phyloP scores from a whole-genome alignment of 345 rosid genomes.

The Eucalyptus marginata region DNA sequence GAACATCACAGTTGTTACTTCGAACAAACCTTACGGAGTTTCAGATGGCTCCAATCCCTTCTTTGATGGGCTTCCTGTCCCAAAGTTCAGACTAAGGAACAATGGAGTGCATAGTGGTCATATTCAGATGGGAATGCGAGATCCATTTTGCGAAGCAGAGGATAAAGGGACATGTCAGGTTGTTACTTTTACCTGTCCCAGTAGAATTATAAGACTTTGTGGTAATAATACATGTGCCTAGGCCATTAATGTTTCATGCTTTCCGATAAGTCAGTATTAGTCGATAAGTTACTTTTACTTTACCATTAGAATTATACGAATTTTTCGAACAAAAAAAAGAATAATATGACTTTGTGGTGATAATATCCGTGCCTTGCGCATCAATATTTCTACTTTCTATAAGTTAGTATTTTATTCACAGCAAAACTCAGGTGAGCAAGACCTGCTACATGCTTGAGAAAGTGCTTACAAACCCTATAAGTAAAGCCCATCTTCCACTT shows the following conservation, averaged over 20 bases:
- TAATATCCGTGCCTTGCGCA: background rate
- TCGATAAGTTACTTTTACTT: background rate
- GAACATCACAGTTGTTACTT: slow-evolving; percentile 77
- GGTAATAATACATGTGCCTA: background rate
- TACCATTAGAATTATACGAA: background rate
- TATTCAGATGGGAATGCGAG: slow-evolving; percentile 58
- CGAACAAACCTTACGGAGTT: slow-evolving; percentile 64
- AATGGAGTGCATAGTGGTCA: slow-evolving; percentile 87
- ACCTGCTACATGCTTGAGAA: background rate
- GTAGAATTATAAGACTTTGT: background rate
- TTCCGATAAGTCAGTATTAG: background rate
- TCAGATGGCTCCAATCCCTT: slow-evolving; percentile 79
- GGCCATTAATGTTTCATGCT: background rate
- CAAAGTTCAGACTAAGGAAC: slow-evolving; percentile 40
- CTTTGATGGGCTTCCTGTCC: slow-evolving; percentile 39
- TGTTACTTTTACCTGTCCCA: background rate
- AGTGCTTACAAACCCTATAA: background rate
- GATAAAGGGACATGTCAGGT: slow-evolving; percentile 83
- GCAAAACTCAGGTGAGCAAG: background rate
- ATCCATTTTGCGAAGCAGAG: slow-evolving; percentile 47
- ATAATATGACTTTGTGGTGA: background rate
- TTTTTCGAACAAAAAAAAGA: background rate
- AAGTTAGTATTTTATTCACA: background rate
- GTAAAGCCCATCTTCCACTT: background rate
- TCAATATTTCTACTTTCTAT: background rate